phyloP scores from a whole-genome alignment of 345 rosid species.

The Populus alba region DNA sequence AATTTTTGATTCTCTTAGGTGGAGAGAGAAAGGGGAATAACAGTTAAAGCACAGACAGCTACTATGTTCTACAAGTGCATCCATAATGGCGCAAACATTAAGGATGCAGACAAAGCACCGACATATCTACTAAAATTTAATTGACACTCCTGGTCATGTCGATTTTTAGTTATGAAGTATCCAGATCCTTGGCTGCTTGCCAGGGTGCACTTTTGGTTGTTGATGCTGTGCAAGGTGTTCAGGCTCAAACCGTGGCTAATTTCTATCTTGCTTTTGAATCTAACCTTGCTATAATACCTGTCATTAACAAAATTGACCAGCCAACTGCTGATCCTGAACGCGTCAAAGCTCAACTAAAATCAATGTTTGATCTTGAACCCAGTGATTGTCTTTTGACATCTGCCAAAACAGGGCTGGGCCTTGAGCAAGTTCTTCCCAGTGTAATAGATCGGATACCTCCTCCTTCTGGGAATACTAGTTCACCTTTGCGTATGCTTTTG shows the following conservation, averaged over 20 bases:
- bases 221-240: constrained; percentile 99
- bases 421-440: constrained; percentile 86
- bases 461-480: constrained; percentile 67
- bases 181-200: constrained; percentile 97
- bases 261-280: constrained; percentile 94
- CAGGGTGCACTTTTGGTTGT: constrained; percentile 96
- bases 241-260: constrained; percentile 97
- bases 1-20: constrained; percentile 48
- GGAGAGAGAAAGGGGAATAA: constrained; percentile 98
- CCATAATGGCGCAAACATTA: constrained; percentile 10
- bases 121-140: constrained; percentile 62
- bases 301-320: constrained; percentile 94
- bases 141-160: constrained; percentile 97
- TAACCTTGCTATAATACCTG: constrained; percentile 71
- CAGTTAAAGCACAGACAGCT: constrained; percentile 96
- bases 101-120: constrained; percentile 32
- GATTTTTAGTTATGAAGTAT: constrained; percentile 98
- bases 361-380: constrained; percentile 94
- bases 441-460: constrained; percentile 83
- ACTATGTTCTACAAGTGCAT: constrained; percentile 76
- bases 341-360: constrained; percentile 88
- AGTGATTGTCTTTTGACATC: constrained; percentile 77
- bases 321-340: constrained; percentile 99
- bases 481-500: constrained; percentile 86
- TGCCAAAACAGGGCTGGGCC: constrained; percentile 95